Evolutionary conservation across 345 rosid genomes (phyloP), one percentile per base, ranked within the genome.

Genomic region (Murraya paniculata): DNA sequence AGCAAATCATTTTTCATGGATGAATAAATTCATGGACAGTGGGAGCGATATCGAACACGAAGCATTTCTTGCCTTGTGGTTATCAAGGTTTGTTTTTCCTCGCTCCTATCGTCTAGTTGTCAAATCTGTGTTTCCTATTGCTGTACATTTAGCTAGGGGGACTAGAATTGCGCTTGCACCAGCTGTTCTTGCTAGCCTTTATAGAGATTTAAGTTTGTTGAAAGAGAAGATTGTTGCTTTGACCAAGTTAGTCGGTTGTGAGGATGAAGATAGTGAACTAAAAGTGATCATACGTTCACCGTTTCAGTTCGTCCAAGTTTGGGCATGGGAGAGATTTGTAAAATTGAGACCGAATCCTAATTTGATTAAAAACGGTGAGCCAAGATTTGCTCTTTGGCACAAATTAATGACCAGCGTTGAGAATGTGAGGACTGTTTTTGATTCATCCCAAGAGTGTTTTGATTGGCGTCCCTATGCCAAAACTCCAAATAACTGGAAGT

Each of bases 111-210:
- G 7, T 38, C 14, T 13, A 19, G 53, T 80, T 25, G 62, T 4
- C 16, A 9, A 36, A 22, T 13, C 22, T 21, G 58, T 77, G 13
- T 77, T 83, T 11, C 72, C 84, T 10, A 56, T 84, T 38, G 87
- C 89, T 3, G 28, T 78, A n/a, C 77, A 36, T 68, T 60, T 88
- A 71, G 91, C 88, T 64, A 77, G 78, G 45, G 89, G 86, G 39
- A 81, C 28, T 21, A 84, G 81, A 80, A 74, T 89, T 48, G 90
- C 85, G n/a, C 85, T 89, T 25, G 88, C 86, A n/a, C 90, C 87
- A 0, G 81, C 82, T 28, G 78, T 87, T 33, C 84, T 87, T 16
- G 90, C 91, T 41, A 72, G 58, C 30, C 78, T 88, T 72, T 85
- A 87, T 30, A 72, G 77, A 39, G 88, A 88, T 60, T 56, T 88